Conservation (phyloP, 768 basidiomycete genomes). For the Leccinum longicurvipes region DNA sequence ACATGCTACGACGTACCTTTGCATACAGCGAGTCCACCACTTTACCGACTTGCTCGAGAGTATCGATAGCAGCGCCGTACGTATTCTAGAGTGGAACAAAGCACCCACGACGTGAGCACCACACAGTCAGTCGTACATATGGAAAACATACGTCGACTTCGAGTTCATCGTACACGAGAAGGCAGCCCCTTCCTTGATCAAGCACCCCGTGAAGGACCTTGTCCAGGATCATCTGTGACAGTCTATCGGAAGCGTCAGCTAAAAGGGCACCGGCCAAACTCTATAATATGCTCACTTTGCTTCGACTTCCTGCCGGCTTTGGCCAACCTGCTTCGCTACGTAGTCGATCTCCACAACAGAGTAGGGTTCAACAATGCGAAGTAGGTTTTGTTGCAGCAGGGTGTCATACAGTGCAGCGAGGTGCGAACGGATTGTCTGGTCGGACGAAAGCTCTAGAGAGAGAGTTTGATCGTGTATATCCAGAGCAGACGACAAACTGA, state of each 20-base stretch:
- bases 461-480: not conserved
- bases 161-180: slow-evolving; percentile 86
- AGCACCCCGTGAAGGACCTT: slow-evolving; percentile 92
- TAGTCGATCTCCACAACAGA: slow-evolving; percentile 87
- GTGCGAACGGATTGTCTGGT: slow-evolving; percentile 94
- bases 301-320: slow-evolving; percentile 85
- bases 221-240: slow-evolving; percentile 98
- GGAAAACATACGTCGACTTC: slow-evolving; percentile 70
- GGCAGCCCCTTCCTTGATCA: slow-evolving; percentile 92
- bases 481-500: slow-evolving; percentile 22
- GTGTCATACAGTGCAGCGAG: slow-evolving; percentile 94
- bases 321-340: slow-evolving; percentile 83
- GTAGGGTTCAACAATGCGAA: slow-evolving; percentile 95
- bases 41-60: slow-evolving; percentile 84
- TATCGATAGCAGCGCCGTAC: slow-evolving; percentile 86
- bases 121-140: not conserved
- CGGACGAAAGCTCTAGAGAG: slow-evolving; percentile 80
- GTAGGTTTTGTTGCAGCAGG: slow-evolving; percentile 90
- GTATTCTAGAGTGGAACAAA: slow-evolving; percentile 52
- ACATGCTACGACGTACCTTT: slow-evolving; percentile 46
- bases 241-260: slow-evolving; percentile 40
- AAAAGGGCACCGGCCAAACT: not conserved
- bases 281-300: slow-evolving; percentile 69
- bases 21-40: slow-evolving; percentile 94
- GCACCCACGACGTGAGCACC: slow-evolving; percentile 4